Evolutionary conservation across 2,329 filamentous ascomycete genomes (phyloP), one percentile per base, ranked within the genome.

Genomic region (Monosporascus sp.): DNA sequence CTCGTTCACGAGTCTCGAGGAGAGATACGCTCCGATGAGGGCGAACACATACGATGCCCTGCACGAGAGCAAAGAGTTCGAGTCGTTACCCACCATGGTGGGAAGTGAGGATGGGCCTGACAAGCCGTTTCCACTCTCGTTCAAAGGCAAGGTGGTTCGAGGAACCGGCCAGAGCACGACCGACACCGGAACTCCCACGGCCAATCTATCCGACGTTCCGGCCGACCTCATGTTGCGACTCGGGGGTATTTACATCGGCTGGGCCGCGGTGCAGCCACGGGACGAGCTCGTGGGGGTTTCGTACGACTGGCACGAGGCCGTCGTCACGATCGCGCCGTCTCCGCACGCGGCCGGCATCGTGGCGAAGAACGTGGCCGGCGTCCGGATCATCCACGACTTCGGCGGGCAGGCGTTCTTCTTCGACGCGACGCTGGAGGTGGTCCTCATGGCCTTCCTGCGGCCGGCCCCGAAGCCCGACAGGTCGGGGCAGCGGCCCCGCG

Each of bases 221-320:
- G 77, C 79, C 25, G 74, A 80, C 36, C 65, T 86, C 41, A 71
- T 75, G 22, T 69, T 79, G 56, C 76, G 79, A 3, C 72, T 88
- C 49, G 70, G 73, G 14, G 86, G 86, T 0, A 76, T 85, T 7
- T 89, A 85, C 61, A 82, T 86, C 39, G 85, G 82, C 3, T 89
- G 86, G 85, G 79, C 77, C 0, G 69, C 76, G 1, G 60, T 82
- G 2, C 56, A 75, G 1, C 68, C 72, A 0, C 64, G 65, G 0
- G 66, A 70, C 22, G 63, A 61, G 0, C 57, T 63, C 2, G 70
- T 72, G 3, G 64, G 65, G 3, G 49, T 72, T 2, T 66, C 72
- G 0, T 54, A 66, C 3, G 71, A 75, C 35, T 89, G 86, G 86
- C 73, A 79, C 55, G 78, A 84, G 59, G 75, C 77, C 3, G 70